Evolutionary conservation across 148 eudicot species (phyloP).

Genomic region (Camellia granthamiana): DNA sequence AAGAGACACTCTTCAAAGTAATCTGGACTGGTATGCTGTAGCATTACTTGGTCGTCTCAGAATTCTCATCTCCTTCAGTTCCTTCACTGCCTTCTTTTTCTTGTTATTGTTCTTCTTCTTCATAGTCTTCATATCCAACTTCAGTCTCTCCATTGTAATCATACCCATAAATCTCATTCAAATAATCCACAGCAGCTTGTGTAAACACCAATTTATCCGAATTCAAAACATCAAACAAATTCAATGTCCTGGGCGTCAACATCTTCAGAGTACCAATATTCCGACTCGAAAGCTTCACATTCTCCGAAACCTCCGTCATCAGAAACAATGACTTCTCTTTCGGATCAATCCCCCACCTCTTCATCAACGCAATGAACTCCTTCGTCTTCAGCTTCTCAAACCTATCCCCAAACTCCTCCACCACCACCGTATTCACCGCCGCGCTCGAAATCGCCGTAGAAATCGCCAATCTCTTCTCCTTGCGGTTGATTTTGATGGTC

Average conservation of each 20-base stretch:
- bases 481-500: slow-evolving; percentile 77
- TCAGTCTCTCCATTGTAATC: slow-evolving; percentile 40
- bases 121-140: slow-evolving; percentile 38
- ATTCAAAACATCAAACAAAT: slow-evolving; percentile 80
- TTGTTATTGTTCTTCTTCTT: not conserved
- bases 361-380: slow-evolving; percentile 77
- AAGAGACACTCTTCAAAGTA: no score
- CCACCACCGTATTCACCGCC: slow-evolving; percentile 46
- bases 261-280: slow-evolving; percentile 81
- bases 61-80: no score
- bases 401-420: slow-evolving; percentile 70
- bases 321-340: slow-evolving; percentile 70
- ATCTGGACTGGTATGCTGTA: no score
- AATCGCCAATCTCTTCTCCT: slow-evolving; percentile 83
- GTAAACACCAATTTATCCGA: slow-evolving; percentile 77
- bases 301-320: slow-evolving; percentile 60
- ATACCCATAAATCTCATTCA: slow-evolving; percentile 84
- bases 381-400: slow-evolving; percentile 83
- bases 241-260: slow-evolving; percentile 87
- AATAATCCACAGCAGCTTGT: slow-evolving; percentile 59
- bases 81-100: slow-evolving; percentile 36
- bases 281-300: slow-evolving; percentile 75
- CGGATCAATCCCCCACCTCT: slow-evolving; percentile 85
- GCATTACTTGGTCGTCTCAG: no score
- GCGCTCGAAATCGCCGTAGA: slow-evolving; percentile 81